A percentile compares a stretch with the other conserved stretches of the same genome.
Conservation (phyloP, 768 basidiomycete genomes). For the Xerocomus potaroensis region DNA sequence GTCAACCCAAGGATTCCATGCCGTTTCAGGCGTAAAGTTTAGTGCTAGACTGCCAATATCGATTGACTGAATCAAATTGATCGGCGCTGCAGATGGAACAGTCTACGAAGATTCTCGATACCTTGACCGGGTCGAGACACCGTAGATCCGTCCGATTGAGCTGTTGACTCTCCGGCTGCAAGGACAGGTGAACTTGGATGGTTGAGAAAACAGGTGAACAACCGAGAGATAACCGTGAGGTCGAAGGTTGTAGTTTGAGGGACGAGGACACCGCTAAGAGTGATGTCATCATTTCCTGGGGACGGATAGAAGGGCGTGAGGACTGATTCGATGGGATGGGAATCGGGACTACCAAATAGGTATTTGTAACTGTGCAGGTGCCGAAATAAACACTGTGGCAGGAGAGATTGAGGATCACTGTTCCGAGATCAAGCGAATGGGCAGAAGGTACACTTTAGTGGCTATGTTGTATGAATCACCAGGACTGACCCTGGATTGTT, state of each 20-base stretch:
- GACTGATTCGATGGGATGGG: background rate
- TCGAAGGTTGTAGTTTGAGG: conserved; percentile 44
- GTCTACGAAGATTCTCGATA: conserved; percentile 48
- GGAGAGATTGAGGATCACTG: conserved; percentile 55
- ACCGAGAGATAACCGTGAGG: conserved; percentile 48
- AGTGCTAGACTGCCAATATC: conserved; percentile 57
- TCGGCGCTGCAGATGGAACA: conserved; percentile 47
- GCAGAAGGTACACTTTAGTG: conserved; percentile 29
- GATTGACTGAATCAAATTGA: conserved; percentile 61
- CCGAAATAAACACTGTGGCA: conserved; percentile 59
- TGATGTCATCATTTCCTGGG: conserved; percentile 55
- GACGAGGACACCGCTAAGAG: conserved; percentile 52
- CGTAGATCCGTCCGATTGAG: conserved; percentile 49
- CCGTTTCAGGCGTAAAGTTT: conserved; percentile 45
- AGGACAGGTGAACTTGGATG: conserved; percentile 53
- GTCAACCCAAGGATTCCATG: conserved; percentile 56
- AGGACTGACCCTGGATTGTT: conserved; percentile 50
- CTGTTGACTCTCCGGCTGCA: conserved; percentile 56
- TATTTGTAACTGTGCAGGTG: conserved; percentile 47
- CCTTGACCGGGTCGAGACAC: conserved; percentile 68
- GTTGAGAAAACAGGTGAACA: conserved; percentile 73
- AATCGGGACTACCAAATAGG: conserved; percentile 41
- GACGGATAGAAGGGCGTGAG: conserved; percentile 30
- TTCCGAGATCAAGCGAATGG: conserved; percentile 72
- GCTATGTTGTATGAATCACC: background rate